These are phyloP conservation scores for Xylaria sp. DNA, from an alignment of 2,329 filamentous ascomycete genomes.

Conservation along the genomic window DNA sequence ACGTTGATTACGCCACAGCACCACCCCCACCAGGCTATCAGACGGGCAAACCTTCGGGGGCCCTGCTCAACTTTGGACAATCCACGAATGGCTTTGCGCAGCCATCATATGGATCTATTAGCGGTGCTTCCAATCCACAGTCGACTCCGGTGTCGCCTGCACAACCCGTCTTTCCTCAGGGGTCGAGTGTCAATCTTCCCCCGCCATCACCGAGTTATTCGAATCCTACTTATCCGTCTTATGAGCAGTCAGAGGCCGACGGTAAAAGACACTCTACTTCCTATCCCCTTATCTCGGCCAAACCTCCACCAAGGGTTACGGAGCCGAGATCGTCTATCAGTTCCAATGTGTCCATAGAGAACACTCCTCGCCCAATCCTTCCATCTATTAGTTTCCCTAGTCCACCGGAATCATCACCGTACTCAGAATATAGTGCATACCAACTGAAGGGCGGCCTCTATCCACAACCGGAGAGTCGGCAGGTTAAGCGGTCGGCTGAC, in stretches of 20 bases:
- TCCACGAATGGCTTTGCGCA: conserved; percentile 41
- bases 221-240: conserved; percentile 38
- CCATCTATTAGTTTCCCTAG: conserved; percentile 42
- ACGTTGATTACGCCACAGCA: conserved; percentile 45
- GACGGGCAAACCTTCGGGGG: conserved; percentile 39
- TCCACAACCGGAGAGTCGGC: conserved; percentile 38
- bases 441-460: conserved; percentile 40
- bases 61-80: conserved; percentile 46
- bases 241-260: conserved; percentile 43
- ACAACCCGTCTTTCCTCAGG: conserved; percentile 43
- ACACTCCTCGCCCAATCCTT: conserved; percentile 39
- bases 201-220: conserved; percentile 35
- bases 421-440: conserved; percentile 40
- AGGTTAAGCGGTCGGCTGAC: conserved; percentile 44
- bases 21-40: conserved; percentile 46
- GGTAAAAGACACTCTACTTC: conserved; percentile 42
- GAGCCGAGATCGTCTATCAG: conserved; percentile 41
- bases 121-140: conserved; percentile 40
- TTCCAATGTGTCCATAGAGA: conserved; percentile 42
- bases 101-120: conserved; percentile 45
- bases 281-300: conserved; percentile 40
- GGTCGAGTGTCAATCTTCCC: conserved; percentile 24
- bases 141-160: conserved; percentile 48
- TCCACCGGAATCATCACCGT: conserved; percentile 39
- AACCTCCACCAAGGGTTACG: conserved; percentile 37